Conservation (phyloP, 2,329 filamentous ascomycete genomes). For the Fusarium chlamydosporum region DNA sequence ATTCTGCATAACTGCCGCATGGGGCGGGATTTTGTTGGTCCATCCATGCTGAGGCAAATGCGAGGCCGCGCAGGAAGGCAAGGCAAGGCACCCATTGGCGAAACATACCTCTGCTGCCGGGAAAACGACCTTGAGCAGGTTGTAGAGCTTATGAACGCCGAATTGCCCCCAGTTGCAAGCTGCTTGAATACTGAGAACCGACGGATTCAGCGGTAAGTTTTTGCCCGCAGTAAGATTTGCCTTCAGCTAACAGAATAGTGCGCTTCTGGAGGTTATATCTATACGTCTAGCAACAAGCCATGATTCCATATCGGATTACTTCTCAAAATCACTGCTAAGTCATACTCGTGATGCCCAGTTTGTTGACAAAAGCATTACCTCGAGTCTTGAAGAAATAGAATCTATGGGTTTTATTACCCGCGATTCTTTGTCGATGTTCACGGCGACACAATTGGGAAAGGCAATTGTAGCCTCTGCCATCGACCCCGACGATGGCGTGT, state of each 20-base stretch:
- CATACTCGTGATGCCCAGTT: constrained; percentile 66
- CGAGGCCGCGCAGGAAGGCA: constrained; percentile 82
- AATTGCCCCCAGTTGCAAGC: constrained; percentile 78
- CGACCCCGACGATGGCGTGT: constrained; percentile 80
- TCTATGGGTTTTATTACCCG: constrained; percentile 67
- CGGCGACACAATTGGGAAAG: constrained; percentile 75
- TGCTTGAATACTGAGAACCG: constrained; percentile 76
- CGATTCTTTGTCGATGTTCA: constrained; percentile 66
- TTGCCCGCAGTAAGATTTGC: neutral
- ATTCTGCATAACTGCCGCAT: constrained; percentile 82
- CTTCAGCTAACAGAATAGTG: constrained; percentile 60
- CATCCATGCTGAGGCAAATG: constrained; percentile 86
- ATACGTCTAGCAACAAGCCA: constrained; percentile 76
- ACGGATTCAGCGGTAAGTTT: constrained; percentile 72
- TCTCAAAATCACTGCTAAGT: constrained; percentile 75
- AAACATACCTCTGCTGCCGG: constrained; percentile 82
- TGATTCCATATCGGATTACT: constrained; percentile 76
- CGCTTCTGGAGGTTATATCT: constrained; percentile 78
- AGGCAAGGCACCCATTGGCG: constrained; percentile 82
- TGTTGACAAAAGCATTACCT: constrained; percentile 68
- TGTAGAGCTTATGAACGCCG: constrained; percentile 77
- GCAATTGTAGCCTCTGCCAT: constrained; percentile 81
- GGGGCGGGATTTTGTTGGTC: constrained; percentile 82
- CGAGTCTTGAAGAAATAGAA: constrained; percentile 71
- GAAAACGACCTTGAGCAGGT: constrained; percentile 77